phyloP scores from a whole-genome alignment of 2,329 filamentous ascomycete species.

The Aspergillus sp. region DNA sequence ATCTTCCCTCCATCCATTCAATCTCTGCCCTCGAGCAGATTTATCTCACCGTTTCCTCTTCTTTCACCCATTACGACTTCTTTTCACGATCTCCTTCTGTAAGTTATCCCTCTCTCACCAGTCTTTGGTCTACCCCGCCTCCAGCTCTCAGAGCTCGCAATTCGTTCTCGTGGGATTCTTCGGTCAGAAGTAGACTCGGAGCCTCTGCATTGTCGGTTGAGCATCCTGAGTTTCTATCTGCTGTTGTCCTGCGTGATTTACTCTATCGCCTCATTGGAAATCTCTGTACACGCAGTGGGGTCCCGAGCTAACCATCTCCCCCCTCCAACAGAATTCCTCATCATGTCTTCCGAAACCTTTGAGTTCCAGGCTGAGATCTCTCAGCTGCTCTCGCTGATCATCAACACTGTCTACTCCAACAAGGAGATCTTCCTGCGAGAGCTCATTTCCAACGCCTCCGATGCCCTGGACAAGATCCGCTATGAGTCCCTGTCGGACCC shows the following conservation, averaged over 20 bases:
- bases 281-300: not conserved
- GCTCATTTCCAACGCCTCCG: constrained; percentile 95
- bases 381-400: constrained; percentile 99
- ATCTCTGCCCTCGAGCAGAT: not conserved
- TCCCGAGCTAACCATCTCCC: not conserved
- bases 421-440: constrained; percentile 99
- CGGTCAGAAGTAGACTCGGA: no score
- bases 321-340: constrained; percentile 33
- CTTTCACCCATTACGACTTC: not conserved
- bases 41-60: not conserved
- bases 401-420: constrained; percentile 99
- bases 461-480: constrained; percentile 99
- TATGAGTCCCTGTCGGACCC: constrained; percentile 98
- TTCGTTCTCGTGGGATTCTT: no score
- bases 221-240: no score
- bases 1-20: constrained; percentile 7
- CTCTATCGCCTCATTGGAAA: not conserved
- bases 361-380: constrained; percentile 99
- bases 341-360: constrained; percentile 89
- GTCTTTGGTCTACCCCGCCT: constrained; percentile 2
- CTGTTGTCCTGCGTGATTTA: not conserved
- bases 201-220: no score
- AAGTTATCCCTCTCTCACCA: constrained; percentile 12
- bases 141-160: not conserved
- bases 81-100: constrained; percentile 8